These are phyloP conservation scores for Amyloporia xantha DNA, from an alignment of 768 basidiomycete genomes.

Conservation along the genomic window DNA sequence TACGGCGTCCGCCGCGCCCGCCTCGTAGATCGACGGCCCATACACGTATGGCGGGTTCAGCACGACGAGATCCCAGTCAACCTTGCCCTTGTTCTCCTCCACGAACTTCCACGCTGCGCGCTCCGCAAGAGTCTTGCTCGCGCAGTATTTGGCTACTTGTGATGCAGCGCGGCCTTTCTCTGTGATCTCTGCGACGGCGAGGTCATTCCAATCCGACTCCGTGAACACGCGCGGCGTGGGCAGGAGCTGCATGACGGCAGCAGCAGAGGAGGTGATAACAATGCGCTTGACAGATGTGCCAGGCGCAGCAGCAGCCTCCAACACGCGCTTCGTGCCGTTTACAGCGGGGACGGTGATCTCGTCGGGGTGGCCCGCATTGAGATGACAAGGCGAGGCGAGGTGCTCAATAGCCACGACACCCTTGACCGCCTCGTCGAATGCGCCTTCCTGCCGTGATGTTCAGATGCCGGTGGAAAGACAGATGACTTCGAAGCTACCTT, in stretches of 20 bases:
- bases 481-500: no score
- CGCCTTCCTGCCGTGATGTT: constrained; percentile 55
- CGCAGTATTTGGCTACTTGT: constrained; percentile 41
- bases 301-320: constrained; percentile 57
- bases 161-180: constrained; percentile 43
- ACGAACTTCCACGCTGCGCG: constrained; percentile 45
- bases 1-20: constrained; percentile 27
- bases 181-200: constrained; percentile 37
- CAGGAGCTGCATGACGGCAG: constrained; percentile 30
- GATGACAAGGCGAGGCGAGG: constrained; percentile 54
- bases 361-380: constrained; percentile 34
- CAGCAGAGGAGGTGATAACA: constrained; percentile 53
- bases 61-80: constrained; percentile 28
- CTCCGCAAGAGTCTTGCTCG: constrained; percentile 57
- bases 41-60: constrained; percentile 45
- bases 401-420: constrained; percentile 67
- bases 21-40: constrained; percentile 28
- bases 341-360: constrained; percentile 70
- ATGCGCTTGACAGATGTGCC: constrained; percentile 48
- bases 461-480: no score
- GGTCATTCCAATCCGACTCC: constrained; percentile 59
- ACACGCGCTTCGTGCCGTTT: constrained; percentile 55
- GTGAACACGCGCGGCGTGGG: constrained; percentile 27
- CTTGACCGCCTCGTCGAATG: constrained; percentile 73
- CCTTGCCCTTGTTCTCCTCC: constrained; percentile 33